phyloP scores from a whole-genome alignment of 1,284 basidiomycete species.

The Heterobasidion occidentale region DNA sequence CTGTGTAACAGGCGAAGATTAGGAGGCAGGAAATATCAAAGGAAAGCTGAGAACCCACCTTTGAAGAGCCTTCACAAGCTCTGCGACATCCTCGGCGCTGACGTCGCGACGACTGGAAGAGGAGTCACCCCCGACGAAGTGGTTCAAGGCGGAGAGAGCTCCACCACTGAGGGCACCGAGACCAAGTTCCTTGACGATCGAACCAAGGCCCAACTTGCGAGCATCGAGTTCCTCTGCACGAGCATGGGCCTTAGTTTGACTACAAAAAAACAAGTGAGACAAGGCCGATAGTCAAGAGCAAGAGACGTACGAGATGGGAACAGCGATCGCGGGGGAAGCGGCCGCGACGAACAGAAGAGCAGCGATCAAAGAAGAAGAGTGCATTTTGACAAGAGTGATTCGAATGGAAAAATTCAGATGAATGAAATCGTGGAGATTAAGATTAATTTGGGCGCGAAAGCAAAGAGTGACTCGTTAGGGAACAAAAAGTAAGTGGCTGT shows the following conservation, averaged over 20 bases:
- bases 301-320: not conserved
- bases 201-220: not conserved
- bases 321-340: not conserved
- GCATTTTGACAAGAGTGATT: not conserved
- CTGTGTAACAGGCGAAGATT: not conserved
- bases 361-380: not conserved
- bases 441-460: not conserved
- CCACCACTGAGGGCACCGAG: not conserved
- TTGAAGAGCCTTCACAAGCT: not conserved
- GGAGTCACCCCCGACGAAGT: not conserved
- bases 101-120: not conserved
- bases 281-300: not conserved
- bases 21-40: not conserved
- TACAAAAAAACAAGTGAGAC: not conserved
- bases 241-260: not conserved
- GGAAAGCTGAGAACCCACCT: not conserved
- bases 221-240: not conserved
- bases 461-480: not conserved
- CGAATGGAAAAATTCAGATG: too few relatives aligned
- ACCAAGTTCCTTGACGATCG: not conserved
- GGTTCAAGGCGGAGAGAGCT: not conserved
- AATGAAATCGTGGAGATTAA: too few relatives aligned
- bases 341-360: not conserved
- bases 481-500: not conserved
- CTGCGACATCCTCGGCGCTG: not conserved